Conservation (phyloP, 495 filamentous ascomycete genomes). For the Pyrenula massariospora region DNA sequence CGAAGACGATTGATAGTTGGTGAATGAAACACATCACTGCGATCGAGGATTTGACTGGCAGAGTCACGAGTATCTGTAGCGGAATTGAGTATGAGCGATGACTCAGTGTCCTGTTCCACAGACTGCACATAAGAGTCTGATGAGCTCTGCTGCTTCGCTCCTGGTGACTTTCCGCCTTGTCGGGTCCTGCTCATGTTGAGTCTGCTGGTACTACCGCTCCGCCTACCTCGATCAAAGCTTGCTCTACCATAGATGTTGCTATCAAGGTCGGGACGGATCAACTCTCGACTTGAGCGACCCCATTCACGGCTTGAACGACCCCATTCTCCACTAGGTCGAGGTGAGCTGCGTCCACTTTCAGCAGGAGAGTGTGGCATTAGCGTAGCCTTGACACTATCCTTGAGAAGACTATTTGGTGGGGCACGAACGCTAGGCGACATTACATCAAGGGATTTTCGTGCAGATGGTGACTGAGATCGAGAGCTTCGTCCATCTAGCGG, state of each 20-base stretch:
- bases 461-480: constrained; percentile 8
- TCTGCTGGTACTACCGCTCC: constrained; percentile 47
- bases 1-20: constrained; percentile 51
- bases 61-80: constrained; percentile 65
- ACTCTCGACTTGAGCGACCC: constrained; percentile 10
- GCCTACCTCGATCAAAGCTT: constrained; percentile 37
- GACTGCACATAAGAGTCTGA: constrained; percentile 71
- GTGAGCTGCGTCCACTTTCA: constrained; percentile 21
- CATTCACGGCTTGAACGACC: constrained; percentile 10
- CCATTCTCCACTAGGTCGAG: constrained; percentile 31
- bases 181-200: constrained; percentile 26
- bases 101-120: constrained; percentile 54
- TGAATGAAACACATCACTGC: constrained; percentile 82
- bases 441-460: constrained; percentile 15
- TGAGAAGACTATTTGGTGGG: constrained; percentile 31
- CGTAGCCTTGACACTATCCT: constrained; percentile 54
- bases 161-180: constrained; percentile 22
- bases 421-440: constrained; percentile 18
- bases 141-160: constrained; percentile 48
- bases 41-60: constrained; percentile 78
- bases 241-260: constrained; percentile 16
- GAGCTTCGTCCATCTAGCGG: constrained; percentile 8
- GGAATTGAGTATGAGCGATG: constrained; percentile 56
- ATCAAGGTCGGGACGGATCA: constrained; percentile 5
- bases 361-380: constrained; percentile 38